Evolutionary conservation across 2,329 filamentous ascomycete genomes (phyloP).

Genomic region (Cladosporium velox): DNA sequence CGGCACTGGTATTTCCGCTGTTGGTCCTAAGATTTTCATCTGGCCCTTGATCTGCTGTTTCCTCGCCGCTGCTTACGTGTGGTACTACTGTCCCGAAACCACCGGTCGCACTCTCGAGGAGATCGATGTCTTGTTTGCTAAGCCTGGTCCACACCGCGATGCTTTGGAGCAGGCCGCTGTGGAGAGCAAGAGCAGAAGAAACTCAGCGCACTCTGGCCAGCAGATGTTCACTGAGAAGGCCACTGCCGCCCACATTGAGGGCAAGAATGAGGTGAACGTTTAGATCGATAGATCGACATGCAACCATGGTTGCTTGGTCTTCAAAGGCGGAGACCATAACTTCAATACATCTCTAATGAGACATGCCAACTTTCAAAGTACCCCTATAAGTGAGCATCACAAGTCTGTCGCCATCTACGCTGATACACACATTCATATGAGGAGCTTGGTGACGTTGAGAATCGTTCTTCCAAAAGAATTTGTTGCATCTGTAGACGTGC

Average conservation of each 20-base stretch:
- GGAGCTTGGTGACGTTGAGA: too few species aligned
- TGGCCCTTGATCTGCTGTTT: constrained; percentile 41
- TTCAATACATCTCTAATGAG: neutral
- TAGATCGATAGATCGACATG: neutral
- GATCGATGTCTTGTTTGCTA: constrained; percentile 28
- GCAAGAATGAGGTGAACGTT: neutral
- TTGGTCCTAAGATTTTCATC: constrained; percentile 43
- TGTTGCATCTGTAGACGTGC: too few species aligned
- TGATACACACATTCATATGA: too few species aligned
- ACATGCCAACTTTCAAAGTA: neutral
- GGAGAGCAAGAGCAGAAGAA: constrained; percentile 5
- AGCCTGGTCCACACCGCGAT: constrained; percentile 11
- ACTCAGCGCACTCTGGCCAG: constrained; percentile 3
- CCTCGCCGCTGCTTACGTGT: constrained; percentile 32
- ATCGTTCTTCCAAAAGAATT: too few species aligned
- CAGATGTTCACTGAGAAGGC: neutral
- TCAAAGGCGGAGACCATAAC: neutral
- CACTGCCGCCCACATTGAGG: neutral
- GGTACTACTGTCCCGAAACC: constrained; percentile 32
- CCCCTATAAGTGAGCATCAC: too few species aligned
- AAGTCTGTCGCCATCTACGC: too few species aligned
- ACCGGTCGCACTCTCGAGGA: constrained; percentile 27
- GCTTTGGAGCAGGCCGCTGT: constrained; percentile 6
- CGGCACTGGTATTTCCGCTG: constrained; percentile 37
- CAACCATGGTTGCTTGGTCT: neutral